Base-by-base conservation (phyloP, 2,329 filamentous ascomycete genomes). In the Aspergillus bombycis region DNA sequence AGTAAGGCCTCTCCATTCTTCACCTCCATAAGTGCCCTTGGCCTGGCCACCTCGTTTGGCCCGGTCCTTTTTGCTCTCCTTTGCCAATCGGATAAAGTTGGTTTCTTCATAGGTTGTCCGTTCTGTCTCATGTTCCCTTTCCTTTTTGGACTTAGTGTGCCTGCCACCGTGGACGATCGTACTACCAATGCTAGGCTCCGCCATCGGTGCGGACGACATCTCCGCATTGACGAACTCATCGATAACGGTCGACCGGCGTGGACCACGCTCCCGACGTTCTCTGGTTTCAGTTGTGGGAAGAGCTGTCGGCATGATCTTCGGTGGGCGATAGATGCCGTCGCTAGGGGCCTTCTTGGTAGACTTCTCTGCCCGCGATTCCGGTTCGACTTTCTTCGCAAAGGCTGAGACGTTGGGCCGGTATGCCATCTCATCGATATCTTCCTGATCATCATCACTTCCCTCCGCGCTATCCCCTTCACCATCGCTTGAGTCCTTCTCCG, bases 211-310 rank as follows among this genome's bases (percentile, higher is more conserved):
- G 7, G 85, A 80, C 0, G 93, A 94, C 63, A 98, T 84, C 78
- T 99, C 95, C 21, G 91, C 89, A 57, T 86, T 88, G 67, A 99
- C 88, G 72, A 96, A 99, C 74, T 98, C 94, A 74, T 98, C 94
- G 74, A 99, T 88, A 0, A 93, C 93, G 54, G 89, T 88, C 0
- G 94, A 97, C 74, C 91, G 92, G 65, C 86, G 84, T 3, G 88
- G 86, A 48, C 86, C 84, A 48, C 87, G 86, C 4, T 88, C 84
- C 34, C 81, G 79, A 66, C 88, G 88, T 65, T 89, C 87, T 62
- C 72, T 73, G 56, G 86, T 84, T 63, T 89, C 85, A 21, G 83
- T 85, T 0, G 88, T 78, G 10, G 92, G 91, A 88, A 98, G 94
- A 12, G 91, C 83, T 2, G 92, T 93, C 0, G 94, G 92, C 63